Conservation (phyloP, 257 asterid species). For the Nicotiana tomentosiformis region DNA sequence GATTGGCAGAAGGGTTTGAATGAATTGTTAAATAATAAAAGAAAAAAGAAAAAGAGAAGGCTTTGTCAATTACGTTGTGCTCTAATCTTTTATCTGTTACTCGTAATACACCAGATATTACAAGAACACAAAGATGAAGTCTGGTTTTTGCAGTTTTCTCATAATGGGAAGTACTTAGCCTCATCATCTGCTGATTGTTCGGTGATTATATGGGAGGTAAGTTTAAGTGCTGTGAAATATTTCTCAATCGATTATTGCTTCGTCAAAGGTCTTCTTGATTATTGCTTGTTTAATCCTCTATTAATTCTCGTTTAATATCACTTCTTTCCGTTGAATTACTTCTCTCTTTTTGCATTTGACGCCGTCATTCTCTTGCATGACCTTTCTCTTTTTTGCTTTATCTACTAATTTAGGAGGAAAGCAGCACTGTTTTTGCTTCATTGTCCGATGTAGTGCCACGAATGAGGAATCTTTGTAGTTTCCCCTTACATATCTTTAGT, state of each 20-base stretch:
- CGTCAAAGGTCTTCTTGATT: not conserved
- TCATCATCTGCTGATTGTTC: slow-evolving; percentile 63
- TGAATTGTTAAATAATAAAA: not conserved
- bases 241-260: not conserved
- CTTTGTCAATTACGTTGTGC: not conserved
- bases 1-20: not conserved
- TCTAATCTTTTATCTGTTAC: not conserved
- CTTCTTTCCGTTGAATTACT: not conserved
- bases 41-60: not conserved
- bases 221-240: not conserved
- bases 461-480: not conserved
- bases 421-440: not conserved
- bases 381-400: not conserved
- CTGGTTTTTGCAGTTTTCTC: slow-evolving; percentile 83
- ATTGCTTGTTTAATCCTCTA: not conserved
- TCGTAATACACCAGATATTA: slow-evolving; percentile 40
- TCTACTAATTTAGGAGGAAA: not conserved
- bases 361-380: not conserved
- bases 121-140: slow-evolving; percentile 64
- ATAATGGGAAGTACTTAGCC: slow-evolving; percentile 74
- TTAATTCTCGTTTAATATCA: too few relatives aligned
- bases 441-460: not conserved
- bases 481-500: not conserved
- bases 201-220: slow-evolving; percentile 84
- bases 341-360: not conserved